A percentile compares a stretch with the other conserved stretches of the same genome.
phyloP scores from a whole-genome alignment of 78 protist genomes.

The Polysphondylium violaceum region DNA sequence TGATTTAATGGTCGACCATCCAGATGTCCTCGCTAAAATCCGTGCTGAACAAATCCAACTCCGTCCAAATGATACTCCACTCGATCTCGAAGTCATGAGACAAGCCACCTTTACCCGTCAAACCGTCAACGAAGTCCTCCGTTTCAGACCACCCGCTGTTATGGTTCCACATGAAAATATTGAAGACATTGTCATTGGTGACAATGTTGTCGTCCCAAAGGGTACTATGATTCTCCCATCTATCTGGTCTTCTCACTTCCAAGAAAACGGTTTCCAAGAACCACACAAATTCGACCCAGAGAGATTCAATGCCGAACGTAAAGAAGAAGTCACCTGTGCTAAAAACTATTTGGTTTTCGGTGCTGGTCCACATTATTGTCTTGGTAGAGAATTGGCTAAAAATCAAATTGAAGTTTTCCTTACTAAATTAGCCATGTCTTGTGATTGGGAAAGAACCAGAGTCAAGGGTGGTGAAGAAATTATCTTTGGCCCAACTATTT shows the following conservation, averaged over 20 bases:
- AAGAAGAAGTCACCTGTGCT: slow-evolving; percentile 73
- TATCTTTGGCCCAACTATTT: slow-evolving; percentile 81
- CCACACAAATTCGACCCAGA: slow-evolving; percentile 83
- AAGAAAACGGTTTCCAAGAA: slow-evolving; percentile 61
- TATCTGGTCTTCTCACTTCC: slow-evolving; percentile 78
- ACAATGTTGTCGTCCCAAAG: slow-evolving; percentile 74
- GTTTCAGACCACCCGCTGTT: slow-evolving; percentile 90
- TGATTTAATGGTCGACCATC: slow-evolving; percentile 76
- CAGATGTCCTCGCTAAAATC: slow-evolving; percentile 73
- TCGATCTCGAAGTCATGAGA: slow-evolving; percentile 61
- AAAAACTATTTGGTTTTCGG: slow-evolving; percentile 49
- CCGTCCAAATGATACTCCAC: slow-evolving; percentile 52
- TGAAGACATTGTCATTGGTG: slow-evolving; percentile 65
- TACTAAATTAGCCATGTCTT: slow-evolving; percentile 55
- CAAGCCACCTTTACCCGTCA: slow-evolving; percentile 82
- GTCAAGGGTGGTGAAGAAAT: slow-evolving; percentile 85
- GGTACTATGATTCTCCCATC: slow-evolving; percentile 87
- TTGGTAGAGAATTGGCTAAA: slow-evolving; percentile 83
- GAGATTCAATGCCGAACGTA: slow-evolving; percentile 77
- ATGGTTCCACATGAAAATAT: slow-evolving; percentile 84
- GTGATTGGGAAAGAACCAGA: slow-evolving; percentile 59
- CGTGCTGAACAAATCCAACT: slow-evolving; percentile 79
- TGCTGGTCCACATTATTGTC: slow-evolving; percentile 84
- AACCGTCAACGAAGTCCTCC: slow-evolving; percentile 84
- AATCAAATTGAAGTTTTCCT: slow-evolving; percentile 82